Evolutionary conservation across 148 eudicot genomes (phyloP), one percentile per base, ranked within the genome.

Genomic region (Fagopyrum esculentum): DNA sequence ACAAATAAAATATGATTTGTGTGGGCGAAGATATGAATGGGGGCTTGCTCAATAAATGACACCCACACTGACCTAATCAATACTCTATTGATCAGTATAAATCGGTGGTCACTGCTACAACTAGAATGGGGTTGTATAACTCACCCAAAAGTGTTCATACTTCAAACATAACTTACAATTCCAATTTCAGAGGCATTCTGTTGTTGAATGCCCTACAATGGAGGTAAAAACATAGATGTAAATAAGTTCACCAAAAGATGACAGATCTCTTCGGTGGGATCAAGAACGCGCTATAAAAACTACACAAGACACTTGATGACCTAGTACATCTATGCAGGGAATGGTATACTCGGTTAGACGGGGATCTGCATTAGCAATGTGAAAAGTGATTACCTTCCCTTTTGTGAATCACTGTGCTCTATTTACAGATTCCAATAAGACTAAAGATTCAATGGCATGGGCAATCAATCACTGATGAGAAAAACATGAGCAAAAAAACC

Each of bases 371-470:
- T 74, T 70, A 60, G 80, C 76, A 59, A 80, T 71, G 77, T 74
- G 59, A 76, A 75, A 77, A 80, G 72, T 77, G 73, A 35, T 35
- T 35, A 73, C 75, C 72, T 73, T 40, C 49, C 71, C 73, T 77
- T 64, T 74, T 69, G 80, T 78, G 82, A 80, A 82, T 77, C 74
- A 75, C 77, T 79, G 75, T 79, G 73, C 82, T 76, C 79, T 86
- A 90, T 87, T 80, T 87, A 90, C 89, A 90, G 79, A 77, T 87
- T 85, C 69, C 69, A 78, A 68, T 72, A 48, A 45, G 74, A 13
- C 70, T 64, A 64, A 48, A 45, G 70, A 64, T 64, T 45, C 70
- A 64, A 64, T 64, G 70, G 46, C 70, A 40, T 30, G 70, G 70
- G 70, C 45, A 15, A 64, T 64, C 45, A 15, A 64, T 64, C 70